These are phyloP conservation scores for Coprinellus micaceus DNA, from an alignment of 768 basidiomycete species.

Conservation along the genomic window DNA sequence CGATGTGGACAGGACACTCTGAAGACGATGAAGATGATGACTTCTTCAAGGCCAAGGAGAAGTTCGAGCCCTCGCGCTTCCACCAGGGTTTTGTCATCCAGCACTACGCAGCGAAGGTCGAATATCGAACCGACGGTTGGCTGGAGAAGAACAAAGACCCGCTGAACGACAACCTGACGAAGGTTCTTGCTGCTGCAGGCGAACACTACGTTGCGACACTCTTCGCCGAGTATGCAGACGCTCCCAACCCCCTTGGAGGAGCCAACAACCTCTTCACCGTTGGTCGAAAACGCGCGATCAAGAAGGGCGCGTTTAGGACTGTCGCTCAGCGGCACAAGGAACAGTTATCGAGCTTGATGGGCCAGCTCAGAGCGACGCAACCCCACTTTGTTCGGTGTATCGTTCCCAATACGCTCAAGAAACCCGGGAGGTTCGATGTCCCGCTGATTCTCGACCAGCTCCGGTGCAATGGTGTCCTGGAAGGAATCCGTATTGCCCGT, in stretches of 20 bases:
- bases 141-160: constrained; percentile 99
- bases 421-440: constrained; percentile 86
- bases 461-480: constrained; percentile 97
- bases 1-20: constrained; percentile 59
- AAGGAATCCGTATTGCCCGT: constrained; percentile 96
- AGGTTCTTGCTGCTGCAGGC: constrained; percentile 77
- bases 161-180: constrained; percentile 90
- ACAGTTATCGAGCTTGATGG: constrained; percentile 88
- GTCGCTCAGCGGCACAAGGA: constrained; percentile 95
- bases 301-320: constrained; percentile 96
- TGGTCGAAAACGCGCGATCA: constrained; percentile 72
- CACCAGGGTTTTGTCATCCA: constrained; percentile 92
- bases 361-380: constrained; percentile 87
- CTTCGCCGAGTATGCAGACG: constrained; percentile 77
- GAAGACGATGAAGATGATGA: constrained; percentile 59
- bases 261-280: constrained; percentile 37
- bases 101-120: constrained; percentile 96
- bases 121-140: constrained; percentile 95
- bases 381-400: constrained; percentile 99
- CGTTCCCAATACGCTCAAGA: constrained; percentile 90
- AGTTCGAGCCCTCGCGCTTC: constrained; percentile 85
- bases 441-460: constrained; percentile 95
- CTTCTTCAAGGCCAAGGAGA: constrained; percentile 83
- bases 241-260: constrained; percentile 31
- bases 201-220: constrained; percentile 79